phyloP scores from a whole-genome alignment of 2,329 filamentous ascomycete genomes.

The Calonectria pauciramosa region DNA sequence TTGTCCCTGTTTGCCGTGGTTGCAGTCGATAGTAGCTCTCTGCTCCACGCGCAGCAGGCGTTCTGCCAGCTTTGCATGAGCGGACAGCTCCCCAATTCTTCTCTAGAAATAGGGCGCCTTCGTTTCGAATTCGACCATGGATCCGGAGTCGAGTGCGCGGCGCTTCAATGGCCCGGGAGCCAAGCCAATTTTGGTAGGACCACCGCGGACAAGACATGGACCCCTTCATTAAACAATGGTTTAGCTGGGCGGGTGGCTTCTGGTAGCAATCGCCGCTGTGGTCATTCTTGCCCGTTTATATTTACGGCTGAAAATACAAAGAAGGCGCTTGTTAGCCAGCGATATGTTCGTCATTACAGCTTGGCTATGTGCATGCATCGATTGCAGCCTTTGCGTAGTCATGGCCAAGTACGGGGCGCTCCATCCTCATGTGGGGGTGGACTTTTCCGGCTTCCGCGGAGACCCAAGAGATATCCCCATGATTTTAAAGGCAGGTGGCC shows the following conservation, averaged over 20 bases:
- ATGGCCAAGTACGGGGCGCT: not conserved
- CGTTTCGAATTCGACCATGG: not conserved
- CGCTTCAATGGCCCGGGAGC: not conserved
- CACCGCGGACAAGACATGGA: not conserved
- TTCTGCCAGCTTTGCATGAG: too few species aligned
- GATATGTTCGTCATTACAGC: not conserved
- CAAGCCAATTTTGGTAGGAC: not conserved
- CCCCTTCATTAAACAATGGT: not conserved
- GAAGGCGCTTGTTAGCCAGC: not conserved
- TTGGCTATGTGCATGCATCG: not conserved
- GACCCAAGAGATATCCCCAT: not conserved
- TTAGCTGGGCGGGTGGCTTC: not conserved
- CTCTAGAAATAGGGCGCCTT: too few species aligned
- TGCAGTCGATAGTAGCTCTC: too few species aligned
- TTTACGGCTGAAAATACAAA: not conserved
- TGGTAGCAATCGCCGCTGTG: not conserved
- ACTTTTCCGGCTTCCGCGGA: not conserved
- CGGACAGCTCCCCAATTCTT: not conserved
- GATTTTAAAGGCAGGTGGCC: not conserved
- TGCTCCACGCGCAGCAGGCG: not conserved
- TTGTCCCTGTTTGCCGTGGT: not conserved
- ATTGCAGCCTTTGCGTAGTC: not conserved
- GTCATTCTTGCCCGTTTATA: not conserved
- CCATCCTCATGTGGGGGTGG: not conserved
- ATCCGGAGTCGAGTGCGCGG: too few species aligned